A percentile compares a stretch with the other conserved stretches of the same genome.
Conservation (phyloP, 176 grass and related monocot species). For the Aegilops sharonensis region DNA sequence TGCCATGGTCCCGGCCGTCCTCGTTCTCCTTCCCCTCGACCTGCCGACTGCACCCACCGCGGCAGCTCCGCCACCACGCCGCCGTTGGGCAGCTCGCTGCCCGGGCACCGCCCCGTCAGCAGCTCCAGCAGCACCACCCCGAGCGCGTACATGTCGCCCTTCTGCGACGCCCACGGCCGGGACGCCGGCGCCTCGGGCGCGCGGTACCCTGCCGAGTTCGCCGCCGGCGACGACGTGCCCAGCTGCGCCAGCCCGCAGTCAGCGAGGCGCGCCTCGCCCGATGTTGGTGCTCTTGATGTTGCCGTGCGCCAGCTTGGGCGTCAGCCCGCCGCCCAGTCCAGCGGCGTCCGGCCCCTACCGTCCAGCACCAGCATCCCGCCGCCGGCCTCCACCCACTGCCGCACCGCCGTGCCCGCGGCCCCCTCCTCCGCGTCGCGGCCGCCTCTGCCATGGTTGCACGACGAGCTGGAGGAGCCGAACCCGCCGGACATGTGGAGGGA, state of each 20-base stretch:
- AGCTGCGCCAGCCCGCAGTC: slow-evolving; percentile 87
- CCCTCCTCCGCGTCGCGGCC: no score
- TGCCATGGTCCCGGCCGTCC: no score
- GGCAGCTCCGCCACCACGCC: slow-evolving; percentile 56
- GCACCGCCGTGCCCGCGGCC: no score
- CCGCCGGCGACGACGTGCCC: slow-evolving; percentile 27
- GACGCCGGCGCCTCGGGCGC: slow-evolving; percentile 62
- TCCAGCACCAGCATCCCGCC: no score
- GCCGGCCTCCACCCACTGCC: no score
- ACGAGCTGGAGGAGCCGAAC: no score
- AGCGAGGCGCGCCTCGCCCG: slow-evolving; percentile 51
- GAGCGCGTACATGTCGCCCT: slow-evolving; percentile 86
- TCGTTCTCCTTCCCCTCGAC: no score
- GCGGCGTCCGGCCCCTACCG: no score
- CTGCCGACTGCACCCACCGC: slow-evolving; percentile 84
- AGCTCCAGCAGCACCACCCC: slow-evolving; percentile 94
- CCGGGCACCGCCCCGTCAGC: slow-evolving; percentile 62
- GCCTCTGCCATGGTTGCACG: no score
- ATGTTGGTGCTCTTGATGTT: slow-evolving; percentile 89
- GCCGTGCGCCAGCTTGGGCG: slow-evolving; percentile 71
- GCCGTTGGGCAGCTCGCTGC: slow-evolving; percentile 37
- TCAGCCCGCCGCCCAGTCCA: neutral
- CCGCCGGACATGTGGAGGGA: neutral
- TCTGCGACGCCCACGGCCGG: slow-evolving; percentile 79
- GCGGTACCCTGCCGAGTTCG: slow-evolving; percentile 53